Percentiles rank a stretch among this genome's conserved stretches.
Evolutionary conservation across 768 basidiomycete species (phyloP).

Genomic region (Mrakia frigida): DNA sequence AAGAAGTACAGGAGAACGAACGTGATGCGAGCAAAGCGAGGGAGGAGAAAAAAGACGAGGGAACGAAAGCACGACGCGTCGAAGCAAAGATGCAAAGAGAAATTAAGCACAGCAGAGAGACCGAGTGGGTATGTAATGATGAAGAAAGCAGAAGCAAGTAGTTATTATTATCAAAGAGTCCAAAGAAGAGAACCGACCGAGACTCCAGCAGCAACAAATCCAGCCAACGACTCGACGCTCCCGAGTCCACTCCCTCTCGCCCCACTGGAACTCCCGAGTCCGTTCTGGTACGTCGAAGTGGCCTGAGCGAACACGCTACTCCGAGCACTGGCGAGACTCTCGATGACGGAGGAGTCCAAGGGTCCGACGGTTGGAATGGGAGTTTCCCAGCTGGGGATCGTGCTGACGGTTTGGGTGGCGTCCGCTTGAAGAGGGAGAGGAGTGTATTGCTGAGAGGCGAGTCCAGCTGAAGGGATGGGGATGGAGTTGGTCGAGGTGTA

Average conservation of each 20-base stretch:
- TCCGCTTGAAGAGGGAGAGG: conserved; percentile 4
- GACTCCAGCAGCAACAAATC: not conserved
- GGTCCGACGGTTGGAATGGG: conserved; percentile 11
- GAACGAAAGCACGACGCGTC: too few species aligned
- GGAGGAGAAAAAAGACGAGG: too few species aligned
- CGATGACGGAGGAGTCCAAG: not conserved
- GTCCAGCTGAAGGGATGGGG: not conserved
- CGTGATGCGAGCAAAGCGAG: too few species aligned
- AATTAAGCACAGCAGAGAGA: too few species aligned
- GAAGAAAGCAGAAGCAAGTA: too few species aligned
- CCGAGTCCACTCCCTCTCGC: not conserved
- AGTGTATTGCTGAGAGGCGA: not conserved
- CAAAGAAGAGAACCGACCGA: not conserved
- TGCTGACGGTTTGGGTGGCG: not conserved
- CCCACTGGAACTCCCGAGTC: not conserved
- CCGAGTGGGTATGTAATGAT: too few species aligned
- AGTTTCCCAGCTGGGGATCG: not conserved
- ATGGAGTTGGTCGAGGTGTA: not conserved
- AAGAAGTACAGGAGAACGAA: too few species aligned
- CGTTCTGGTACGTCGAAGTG: conserved; percentile 1
- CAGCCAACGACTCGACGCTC: too few species aligned
- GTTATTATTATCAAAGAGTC: not conserved
- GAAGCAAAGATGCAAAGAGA: too few species aligned
- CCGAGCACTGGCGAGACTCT: not conserved
- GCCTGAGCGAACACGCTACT: conserved; percentile 11